Evolutionary conservation across 495 filamentous ascomycete genomes (phyloP), one percentile per base, ranked within the genome.

Genomic region (Penicillium parvum): DNA sequence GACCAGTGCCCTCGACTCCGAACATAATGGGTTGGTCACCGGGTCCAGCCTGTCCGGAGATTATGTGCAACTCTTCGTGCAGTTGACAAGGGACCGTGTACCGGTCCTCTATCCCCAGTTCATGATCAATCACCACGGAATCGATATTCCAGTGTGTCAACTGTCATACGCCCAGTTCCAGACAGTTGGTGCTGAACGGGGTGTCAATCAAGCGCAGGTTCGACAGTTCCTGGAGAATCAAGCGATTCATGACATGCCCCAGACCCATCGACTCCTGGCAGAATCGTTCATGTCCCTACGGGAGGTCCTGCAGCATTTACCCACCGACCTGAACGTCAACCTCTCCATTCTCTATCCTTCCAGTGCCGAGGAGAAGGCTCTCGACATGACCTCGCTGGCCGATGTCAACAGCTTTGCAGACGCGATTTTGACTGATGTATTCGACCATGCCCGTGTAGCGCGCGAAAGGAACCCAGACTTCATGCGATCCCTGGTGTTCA

Each of bases 41-140:
- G 92, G 92, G 5, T 97, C 94, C 19, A 96, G 91, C 65, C 63
- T 98, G 45, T 88, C 88, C 18, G 92, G 92, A 26, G 87, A 96
- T 47, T 95, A 96, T 66, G 81, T 95, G 14, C 81, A 90, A 48
- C 71, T 98, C 23, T 94, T 86, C 56, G 82, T 97, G 19, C 94
- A 97, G 52, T 72, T 94, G 47, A 96, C 92, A 1, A 83, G 76
- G 32, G 92, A 98, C 62, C 82, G 79, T 2, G 71, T 94, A 2
- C 89, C 94, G 11, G 84, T 98, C 4, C 71, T 97, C 11, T 94
- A 84, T 72, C 88, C 90, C 6, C 71, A 71, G 16, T 95, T 88
- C 79, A 84, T 79, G 19, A 81, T 96, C 47, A 74, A 77, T 43
- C 81, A 90, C 47, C 77, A 83, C 45, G 87, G 82, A n/a, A 77